phyloP scores from a whole-genome alignment of 768 basidiomycete species.

The Amanita subjunquillea region DNA sequence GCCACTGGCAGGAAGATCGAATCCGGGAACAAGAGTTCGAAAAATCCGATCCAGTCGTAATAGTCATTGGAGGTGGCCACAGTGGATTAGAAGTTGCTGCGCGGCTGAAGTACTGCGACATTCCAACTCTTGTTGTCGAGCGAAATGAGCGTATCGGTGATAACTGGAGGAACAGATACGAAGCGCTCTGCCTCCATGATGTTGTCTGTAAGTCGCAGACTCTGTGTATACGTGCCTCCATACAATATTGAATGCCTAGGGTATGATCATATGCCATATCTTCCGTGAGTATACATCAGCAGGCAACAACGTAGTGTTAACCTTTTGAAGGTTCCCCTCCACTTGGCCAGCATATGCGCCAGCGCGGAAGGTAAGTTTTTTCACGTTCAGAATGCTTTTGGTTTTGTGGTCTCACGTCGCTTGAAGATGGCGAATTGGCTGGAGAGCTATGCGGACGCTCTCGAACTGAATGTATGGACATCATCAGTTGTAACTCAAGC shows the following conservation, averaged over 20 bases:
- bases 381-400: conserved; percentile 24
- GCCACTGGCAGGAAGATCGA: conserved; percentile 35
- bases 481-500: conserved; percentile 23
- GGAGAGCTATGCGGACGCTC: conserved; percentile 46
- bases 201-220: conserved; percentile 29
- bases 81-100: conserved; percentile 53
- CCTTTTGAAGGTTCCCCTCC: conserved; percentile 32
- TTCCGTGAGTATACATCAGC: conserved; percentile 27
- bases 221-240: conserved; percentile 7
- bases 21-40: conserved; percentile 28
- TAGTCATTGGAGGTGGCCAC: conserved; percentile 52
- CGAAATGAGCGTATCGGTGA: conserved; percentile 44
- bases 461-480: conserved; percentile 63
- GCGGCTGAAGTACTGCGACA: conserved; percentile 43
- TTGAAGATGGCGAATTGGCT: conserved; percentile 55
- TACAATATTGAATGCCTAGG: conserved; percentile 12
- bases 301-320: neutral
- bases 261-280: conserved; percentile 32
- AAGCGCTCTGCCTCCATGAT: conserved; percentile 45
- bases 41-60: conserved; percentile 36
- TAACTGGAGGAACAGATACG: conserved; percentile 54
- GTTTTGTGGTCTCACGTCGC: conserved; percentile 24
- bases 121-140: conserved; percentile 48
- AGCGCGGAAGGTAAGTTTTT: conserved; percentile 49
- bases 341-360: conserved; percentile 51